Evolutionary conservation across 352 stramenopile genomes (phyloP).

Genomic region (Pythium diclinum): DNA sequence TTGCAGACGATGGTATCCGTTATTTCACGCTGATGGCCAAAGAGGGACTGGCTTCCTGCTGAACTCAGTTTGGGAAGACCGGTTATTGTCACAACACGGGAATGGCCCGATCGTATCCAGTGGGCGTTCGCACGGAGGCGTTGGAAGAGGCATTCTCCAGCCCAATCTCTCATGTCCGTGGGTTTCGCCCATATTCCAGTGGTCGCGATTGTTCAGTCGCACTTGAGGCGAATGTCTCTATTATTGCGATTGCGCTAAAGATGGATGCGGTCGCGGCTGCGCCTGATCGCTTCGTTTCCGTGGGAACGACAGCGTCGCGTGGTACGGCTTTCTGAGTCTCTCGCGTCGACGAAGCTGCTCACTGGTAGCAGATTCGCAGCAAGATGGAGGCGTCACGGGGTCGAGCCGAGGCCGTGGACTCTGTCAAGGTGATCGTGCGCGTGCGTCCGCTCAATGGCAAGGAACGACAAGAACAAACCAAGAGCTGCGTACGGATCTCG

Average conservation of each 20-base stretch:
- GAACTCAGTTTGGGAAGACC: not conserved
- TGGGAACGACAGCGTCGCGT: not conserved
- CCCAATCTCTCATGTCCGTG: not conserved
- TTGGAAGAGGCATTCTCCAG: not conserved
- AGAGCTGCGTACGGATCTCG: constrained; percentile 70
- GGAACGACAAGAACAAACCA: constrained; percentile 65
- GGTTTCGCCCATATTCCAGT: not conserved
- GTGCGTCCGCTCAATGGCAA: constrained; percentile 64
- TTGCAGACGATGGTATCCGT: not conserved
- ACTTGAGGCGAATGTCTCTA: not conserved
- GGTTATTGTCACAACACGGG: not conserved
- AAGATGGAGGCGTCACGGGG: constrained; percentile 12
- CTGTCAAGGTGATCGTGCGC: constrained; percentile 73
- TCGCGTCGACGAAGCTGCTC: not conserved
- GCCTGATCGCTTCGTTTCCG: not conserved
- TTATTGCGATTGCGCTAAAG: not conserved
- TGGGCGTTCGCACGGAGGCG: not conserved
- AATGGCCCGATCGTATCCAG: not conserved
- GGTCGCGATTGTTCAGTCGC: not conserved
- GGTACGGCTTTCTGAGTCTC: not conserved
- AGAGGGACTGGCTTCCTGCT: constrained; percentile 4
- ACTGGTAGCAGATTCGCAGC: not conserved
- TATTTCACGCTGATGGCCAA: not conserved
- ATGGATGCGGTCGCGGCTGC: not conserved
- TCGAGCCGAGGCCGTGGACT: constrained; percentile 33